Conservation (phyloP, 2,329 filamentous ascomycete genomes). For the Nothophoma quercina region DNA sequence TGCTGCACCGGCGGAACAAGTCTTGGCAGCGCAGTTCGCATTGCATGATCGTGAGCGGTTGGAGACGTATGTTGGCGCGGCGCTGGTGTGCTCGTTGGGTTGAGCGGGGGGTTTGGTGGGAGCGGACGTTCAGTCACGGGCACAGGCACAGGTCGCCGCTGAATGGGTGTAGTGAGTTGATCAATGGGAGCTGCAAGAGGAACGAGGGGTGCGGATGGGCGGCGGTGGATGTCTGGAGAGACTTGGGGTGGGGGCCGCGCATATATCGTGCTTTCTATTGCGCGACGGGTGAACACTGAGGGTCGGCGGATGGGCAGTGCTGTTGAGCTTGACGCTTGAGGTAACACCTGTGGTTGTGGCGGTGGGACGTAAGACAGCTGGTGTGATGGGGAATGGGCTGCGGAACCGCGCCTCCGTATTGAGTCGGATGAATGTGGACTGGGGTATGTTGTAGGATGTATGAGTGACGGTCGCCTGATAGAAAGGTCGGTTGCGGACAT, state of each 20-base stretch:
- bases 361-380: not conserved
- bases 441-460: constrained; percentile 47
- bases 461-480: constrained; percentile 36
- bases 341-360: constrained; percentile 3
- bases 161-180: constrained; percentile 3
- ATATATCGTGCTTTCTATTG: constrained; percentile 30
- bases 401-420: constrained; percentile 36
- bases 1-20: constrained; percentile 17
- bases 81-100: constrained; percentile 6
- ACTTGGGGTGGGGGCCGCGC: constrained; percentile 32
- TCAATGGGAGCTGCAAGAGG: not conserved
- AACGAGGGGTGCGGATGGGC: constrained; percentile 35
- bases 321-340: constrained; percentile 3
- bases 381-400: constrained; percentile 24
- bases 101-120: constrained; percentile 11
- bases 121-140: not conserved
- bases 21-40: constrained; percentile 19
- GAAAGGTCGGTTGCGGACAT: constrained; percentile 38
- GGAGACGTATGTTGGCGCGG: constrained; percentile 4
- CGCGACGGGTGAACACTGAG: constrained; percentile 21
- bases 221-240: constrained; percentile 22
- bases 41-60: not conserved
- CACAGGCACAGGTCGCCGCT: constrained; percentile 20
- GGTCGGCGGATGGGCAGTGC: constrained; percentile 17
- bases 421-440: constrained; percentile 32